phyloP scores from a whole-genome alignment of 805 yeast species.

The Cyberlindnera misumaiensis region DNA sequence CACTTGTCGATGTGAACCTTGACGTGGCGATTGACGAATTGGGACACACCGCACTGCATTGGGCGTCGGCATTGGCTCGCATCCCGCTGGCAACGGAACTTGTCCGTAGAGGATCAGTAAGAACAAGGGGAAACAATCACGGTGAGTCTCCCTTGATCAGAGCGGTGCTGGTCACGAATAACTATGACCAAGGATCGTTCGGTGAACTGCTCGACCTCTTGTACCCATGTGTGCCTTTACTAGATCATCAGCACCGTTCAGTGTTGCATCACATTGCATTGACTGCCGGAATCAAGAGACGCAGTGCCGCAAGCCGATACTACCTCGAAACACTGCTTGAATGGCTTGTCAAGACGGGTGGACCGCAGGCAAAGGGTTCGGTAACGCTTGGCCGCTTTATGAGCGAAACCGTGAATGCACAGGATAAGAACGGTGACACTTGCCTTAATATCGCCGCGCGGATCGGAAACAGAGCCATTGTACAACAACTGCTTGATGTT shows the following conservation, averaged over 20 bases:
- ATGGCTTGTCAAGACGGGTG: conserved; percentile 63
- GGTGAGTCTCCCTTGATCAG: conserved; percentile 88
- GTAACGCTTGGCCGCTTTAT: conserved; percentile 52
- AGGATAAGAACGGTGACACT: conserved; percentile 91
- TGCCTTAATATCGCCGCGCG: conserved; percentile 90
- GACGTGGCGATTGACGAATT: conserved; percentile 89
- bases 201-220: conserved; percentile 60
- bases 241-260: conserved; percentile 69
- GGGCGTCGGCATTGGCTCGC: conserved; percentile 92
- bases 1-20: conserved; percentile 39
- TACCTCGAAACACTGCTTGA: conserved; percentile 67
- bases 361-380: conserved; percentile 36
- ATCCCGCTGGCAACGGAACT: conserved; percentile 60
- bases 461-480: conserved; percentile 74
- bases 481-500: conserved; percentile 72
- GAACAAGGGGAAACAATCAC: conserved; percentile 67
- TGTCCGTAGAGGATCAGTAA: conserved; percentile 59
- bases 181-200: conserved; percentile 75
- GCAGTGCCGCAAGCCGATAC: conserved; percentile 66
- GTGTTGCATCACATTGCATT: conserved; percentile 82
- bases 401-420: conserved; percentile 73
- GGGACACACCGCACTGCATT: conserved; percentile 90
- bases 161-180: conserved; percentile 77
- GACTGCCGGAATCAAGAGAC: conserved; percentile 70
- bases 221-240: conserved; percentile 62